These are phyloP conservation scores for Naegleria gruberi DNA, from an alignment of 208 protist genomes.

Conservation along the genomic window DNA sequence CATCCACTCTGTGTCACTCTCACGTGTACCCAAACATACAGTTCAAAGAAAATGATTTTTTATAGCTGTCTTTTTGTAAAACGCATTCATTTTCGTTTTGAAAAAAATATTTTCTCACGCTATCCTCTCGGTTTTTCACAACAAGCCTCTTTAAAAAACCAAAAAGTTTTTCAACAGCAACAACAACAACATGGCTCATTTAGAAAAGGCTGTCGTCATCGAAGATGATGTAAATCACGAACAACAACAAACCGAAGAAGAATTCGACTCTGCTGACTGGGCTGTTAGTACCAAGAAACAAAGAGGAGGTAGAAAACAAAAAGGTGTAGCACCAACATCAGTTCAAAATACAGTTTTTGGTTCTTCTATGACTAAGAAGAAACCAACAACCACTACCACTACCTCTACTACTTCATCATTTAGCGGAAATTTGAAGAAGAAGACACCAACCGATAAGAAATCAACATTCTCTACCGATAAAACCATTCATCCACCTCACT, in stretches of 20 bases:
- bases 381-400: not conserved
- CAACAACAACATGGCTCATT: not conserved
- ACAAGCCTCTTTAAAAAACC: too few species aligned
- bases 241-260: not conserved
- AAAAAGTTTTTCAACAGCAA: too few species aligned
- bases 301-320: not conserved
- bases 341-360: not conserved
- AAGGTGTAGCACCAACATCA: not conserved
- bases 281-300: not conserved
- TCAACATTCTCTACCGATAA: not conserved
- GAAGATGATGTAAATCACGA: not conserved
- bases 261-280: not conserved
- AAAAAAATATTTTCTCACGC: too few species aligned
- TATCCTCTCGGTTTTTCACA: too few species aligned
- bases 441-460: not conserved
- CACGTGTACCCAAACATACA: too few species aligned
- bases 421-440: not conserved
- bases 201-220: not conserved
- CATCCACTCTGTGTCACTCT: too few species aligned
- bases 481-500: not conserved
- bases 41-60: too few species aligned
- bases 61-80: too few species aligned
- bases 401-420: not conserved
- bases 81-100: too few species aligned
- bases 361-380: not conserved